Percentiles rank a stretch among this genome's conserved stretches.
These are phyloP conservation scores for Dioscorea zingiberensis DNA, from an alignment of 106 monocot species.

Conservation along the genomic window DNA sequence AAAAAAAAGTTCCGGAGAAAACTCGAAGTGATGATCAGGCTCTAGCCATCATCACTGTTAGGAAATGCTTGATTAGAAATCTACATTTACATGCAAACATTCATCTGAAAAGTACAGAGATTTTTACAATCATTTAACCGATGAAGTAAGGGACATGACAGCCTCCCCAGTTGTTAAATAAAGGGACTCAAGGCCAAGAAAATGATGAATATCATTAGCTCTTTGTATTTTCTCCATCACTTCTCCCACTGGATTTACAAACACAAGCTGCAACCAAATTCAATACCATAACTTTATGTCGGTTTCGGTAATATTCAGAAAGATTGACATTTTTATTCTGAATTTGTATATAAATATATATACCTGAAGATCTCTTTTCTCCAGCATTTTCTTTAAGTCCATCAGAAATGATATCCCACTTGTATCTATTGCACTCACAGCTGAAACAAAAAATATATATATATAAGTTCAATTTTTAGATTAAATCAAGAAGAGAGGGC, in stretches of 20 bases:
- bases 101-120: too few species aligned
- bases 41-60: too few species aligned
- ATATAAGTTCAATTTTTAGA: not conserved
- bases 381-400: constrained; percentile 58
- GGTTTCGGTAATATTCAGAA: too few species aligned
- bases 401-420: constrained; percentile 65
- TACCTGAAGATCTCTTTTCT: constrained; percentile 57
- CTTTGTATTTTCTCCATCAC: constrained; percentile 72
- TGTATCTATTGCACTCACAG: constrained; percentile 58
- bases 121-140: constrained; percentile 17
- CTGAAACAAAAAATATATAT: constrained; percentile 19
- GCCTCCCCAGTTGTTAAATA: constrained; percentile 53
- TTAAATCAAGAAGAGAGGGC: too few species aligned
- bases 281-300: too few species aligned
- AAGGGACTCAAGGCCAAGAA: constrained; percentile 38
- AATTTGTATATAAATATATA: not conserved
- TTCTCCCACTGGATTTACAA: constrained; percentile 61
- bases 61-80: too few species aligned
- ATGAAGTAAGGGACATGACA: constrained; percentile 33
- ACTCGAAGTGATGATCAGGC: too few species aligned
- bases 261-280: constrained; percentile 27
- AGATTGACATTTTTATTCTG: too few species aligned
- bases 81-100: too few species aligned
- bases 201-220: constrained; percentile 36
- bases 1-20: too few species aligned